Percentiles rank a stretch among this genome's conserved stretches.
Conservation (phyloP, 176 grass and related monocot species). For the Metroxylon sagu region DNA sequence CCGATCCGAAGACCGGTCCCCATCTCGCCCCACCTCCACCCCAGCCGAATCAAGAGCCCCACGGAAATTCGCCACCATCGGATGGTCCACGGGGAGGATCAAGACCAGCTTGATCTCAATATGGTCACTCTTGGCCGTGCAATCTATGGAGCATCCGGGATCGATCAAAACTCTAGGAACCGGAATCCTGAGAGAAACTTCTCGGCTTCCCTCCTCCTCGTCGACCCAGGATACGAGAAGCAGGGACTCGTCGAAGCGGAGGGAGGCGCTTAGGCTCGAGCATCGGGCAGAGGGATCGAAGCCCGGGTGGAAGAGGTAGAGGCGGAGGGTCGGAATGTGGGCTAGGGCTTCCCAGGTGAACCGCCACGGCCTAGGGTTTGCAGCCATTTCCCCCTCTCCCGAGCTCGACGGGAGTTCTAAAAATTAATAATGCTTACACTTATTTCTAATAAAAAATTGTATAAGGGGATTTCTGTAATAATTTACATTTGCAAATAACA, state of each 20-base stretch:
- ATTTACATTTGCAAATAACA: no score
- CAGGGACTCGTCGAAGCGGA: slow-evolving; percentile 38
- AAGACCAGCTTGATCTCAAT: slow-evolving; percentile 25
- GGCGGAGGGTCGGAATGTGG: neutral
- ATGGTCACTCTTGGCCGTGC: slow-evolving; percentile 31
- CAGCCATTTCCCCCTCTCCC: no score
- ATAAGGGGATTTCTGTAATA: no score
- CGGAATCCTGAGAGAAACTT: slow-evolving; percentile 34
- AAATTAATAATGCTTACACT: no score
- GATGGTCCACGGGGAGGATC: no score
- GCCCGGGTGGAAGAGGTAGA: slow-evolving; percentile 37
- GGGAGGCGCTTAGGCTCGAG: slow-evolving; percentile 25
- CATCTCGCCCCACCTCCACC: slow-evolving; percentile 2
- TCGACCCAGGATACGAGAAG: slow-evolving; percentile 47
- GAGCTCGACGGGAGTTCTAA: no score
- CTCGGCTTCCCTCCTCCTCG: neutral
- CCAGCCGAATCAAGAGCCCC: neutral
- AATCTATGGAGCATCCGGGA: slow-evolving; percentile 31
- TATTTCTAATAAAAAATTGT: no score
- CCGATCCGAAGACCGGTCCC: neutral
- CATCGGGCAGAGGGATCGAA: slow-evolving; percentile 6
- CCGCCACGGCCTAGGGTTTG: slow-evolving; percentile 9
- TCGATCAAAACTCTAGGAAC: slow-evolving; percentile 54
- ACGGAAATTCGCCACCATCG: no score
- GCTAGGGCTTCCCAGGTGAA: slow-evolving; percentile 48